These are phyloP conservation scores for Anthracocystis walkeri DNA, from an alignment of 1,284 basidiomycete species.

Conservation along the genomic window DNA sequence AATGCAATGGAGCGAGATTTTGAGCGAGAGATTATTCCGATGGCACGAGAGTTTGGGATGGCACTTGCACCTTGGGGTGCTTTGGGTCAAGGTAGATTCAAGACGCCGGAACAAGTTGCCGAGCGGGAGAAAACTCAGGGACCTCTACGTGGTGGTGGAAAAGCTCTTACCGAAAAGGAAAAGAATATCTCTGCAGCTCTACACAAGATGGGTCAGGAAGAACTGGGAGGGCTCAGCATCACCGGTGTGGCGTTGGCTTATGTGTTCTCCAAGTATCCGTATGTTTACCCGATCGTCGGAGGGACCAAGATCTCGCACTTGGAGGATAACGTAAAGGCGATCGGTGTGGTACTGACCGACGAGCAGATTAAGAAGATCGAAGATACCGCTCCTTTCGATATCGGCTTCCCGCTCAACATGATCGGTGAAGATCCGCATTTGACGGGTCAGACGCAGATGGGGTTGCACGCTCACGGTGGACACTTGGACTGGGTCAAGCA, in stretches of 20 bases:
- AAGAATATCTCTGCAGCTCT: slow-evolving; percentile 53
- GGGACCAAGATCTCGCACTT: slow-evolving; percentile 53
- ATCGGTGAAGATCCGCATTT: slow-evolving; percentile 34
- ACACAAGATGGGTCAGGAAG: slow-evolving; percentile 57
- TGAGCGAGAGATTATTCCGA: slow-evolving; percentile 77
- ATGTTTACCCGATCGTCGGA: slow-evolving; percentile 54
- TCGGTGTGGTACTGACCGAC: slow-evolving; percentile 40
- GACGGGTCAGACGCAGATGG: slow-evolving; percentile 28
- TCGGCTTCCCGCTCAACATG: slow-evolving; percentile 61
- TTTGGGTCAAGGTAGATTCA: slow-evolving; percentile 72
- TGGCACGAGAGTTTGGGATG: slow-evolving; percentile 73
- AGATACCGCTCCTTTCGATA: slow-evolving; percentile 48
- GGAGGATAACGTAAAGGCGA: slow-evolving; percentile 56
- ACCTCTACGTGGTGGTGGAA: slow-evolving; percentile 47
- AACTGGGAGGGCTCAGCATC: slow-evolving; percentile 38
- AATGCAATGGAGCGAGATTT: slow-evolving; percentile 73
- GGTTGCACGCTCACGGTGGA: slow-evolving; percentile 36
- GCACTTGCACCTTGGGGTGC: slow-evolving; percentile 74
- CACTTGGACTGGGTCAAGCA: slow-evolving; percentile 52
- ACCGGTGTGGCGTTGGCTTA: slow-evolving; percentile 53
- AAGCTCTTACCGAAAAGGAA: slow-evolving; percentile 42
- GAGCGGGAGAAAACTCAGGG: slow-evolving; percentile 50
- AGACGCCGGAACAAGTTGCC: slow-evolving; percentile 53
- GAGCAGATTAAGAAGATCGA: slow-evolving; percentile 60
- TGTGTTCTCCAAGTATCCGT: slow-evolving; percentile 41